These are phyloP conservation scores for Dipodascus geniculatus DNA, from an alignment of 805 yeast species.

Conservation along the genomic window DNA sequence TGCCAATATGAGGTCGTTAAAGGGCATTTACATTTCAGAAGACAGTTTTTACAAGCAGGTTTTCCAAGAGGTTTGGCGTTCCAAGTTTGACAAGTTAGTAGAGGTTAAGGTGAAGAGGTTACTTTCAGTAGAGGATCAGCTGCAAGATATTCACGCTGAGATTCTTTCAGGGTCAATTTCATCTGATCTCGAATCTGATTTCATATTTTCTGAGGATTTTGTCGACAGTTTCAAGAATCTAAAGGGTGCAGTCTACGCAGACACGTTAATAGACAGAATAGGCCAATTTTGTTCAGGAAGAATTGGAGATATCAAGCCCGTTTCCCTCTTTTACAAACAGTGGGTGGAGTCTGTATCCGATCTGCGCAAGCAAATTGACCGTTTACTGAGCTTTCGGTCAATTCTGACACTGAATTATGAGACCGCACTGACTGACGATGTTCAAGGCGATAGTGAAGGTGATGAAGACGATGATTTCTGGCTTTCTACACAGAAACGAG, in stretches of 20 bases:
- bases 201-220: background rate
- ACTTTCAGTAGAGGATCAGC: background rate
- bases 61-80: background rate
- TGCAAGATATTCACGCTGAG: background rate
- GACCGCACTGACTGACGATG: background rate
- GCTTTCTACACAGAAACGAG: background rate
- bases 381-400: background rate
- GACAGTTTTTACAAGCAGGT: background rate
- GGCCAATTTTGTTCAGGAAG: conserved; percentile 1
- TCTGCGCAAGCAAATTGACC: background rate
- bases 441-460: background rate
- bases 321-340: background rate
- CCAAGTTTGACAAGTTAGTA: background rate
- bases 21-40: background rate
- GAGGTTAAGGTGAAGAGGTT: background rate
- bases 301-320: background rate
- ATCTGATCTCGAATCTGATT: background rate
- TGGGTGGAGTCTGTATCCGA: background rate
- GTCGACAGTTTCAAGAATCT: background rate
- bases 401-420: background rate
- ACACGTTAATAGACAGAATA: background rate
- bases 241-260: background rate
- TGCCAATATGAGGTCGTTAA: background rate
- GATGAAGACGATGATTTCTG: background rate
- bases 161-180: background rate